Evolutionary conservation across 352 stramenopile species (phyloP).

Genomic region (Globisporangium radiosum): DNA sequence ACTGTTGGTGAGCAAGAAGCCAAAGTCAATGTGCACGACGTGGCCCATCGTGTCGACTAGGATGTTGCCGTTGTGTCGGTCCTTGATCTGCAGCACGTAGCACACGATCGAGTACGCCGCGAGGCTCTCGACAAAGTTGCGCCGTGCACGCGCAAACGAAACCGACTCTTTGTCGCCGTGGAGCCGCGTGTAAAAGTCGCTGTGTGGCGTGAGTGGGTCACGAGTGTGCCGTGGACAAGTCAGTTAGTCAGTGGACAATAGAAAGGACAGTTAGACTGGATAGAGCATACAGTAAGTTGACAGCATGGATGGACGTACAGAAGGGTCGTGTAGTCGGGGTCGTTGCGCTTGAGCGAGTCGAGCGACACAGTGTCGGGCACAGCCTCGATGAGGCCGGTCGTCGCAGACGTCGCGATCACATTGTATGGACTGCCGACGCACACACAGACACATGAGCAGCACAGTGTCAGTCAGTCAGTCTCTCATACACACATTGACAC

Average conservation of each 20-base stretch:
- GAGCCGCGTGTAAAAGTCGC: conserved; percentile 91
- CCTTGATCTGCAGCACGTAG: conserved; percentile 96
- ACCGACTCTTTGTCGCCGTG: conserved; percentile 83
- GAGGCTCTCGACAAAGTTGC: conserved; percentile 89
- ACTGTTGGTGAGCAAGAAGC: conserved; percentile 96
- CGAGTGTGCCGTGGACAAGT: neutral
- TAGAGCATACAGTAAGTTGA: too few species aligned
- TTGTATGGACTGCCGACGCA: conserved; percentile 85
- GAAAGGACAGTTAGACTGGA: too few species aligned
- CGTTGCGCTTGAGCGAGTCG: conserved; percentile 93
- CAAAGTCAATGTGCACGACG: conserved; percentile 99
- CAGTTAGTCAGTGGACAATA: neutral
- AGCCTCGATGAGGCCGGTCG: conserved; percentile 94
- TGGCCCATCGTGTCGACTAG: conserved; percentile 95
- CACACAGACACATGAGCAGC: neutral
- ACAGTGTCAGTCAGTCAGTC: conserved; percentile 16
- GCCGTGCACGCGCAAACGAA: conserved; percentile 69
- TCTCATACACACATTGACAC: conserved; percentile 27
- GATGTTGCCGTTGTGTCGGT: conserved; percentile 96
- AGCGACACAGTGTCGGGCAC: conserved; percentile 96
- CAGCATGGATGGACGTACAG: conserved; percentile 52
- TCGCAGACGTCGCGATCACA: conserved; percentile 93
- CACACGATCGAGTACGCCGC: conserved; percentile 97
- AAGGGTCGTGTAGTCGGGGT: conserved; percentile 79
- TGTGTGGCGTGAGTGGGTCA: neutral